Base-by-base conservation (phyloP, 2,329 filamentous ascomycete species). In the Ceratocystis smalleyi region DNA sequence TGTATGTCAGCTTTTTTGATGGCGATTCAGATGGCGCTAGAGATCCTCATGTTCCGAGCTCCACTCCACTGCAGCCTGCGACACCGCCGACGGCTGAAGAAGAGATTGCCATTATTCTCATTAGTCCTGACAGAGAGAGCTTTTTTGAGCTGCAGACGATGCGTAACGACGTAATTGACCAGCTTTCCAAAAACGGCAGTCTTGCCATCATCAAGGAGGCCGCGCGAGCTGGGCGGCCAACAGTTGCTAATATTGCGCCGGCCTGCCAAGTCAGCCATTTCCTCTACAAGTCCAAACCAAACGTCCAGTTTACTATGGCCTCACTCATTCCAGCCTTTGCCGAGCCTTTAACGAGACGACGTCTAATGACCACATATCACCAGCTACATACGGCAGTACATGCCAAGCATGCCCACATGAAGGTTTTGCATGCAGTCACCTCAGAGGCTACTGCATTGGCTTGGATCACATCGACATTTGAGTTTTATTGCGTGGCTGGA, bases 1-100 rank as follows among this genome's bases (percentile, higher is more conserved):
- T 99, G 91, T 99, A 97, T 71, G 94, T 99, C 72, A 96, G 89
- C 77, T 99, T 97, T 73, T 82, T 99, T 67, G 85, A 89, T 69
- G 78, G 83, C 45, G 77, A 2, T 64, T 79, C 54, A 74, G 62
- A 61, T 19, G 22, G 57, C 12, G 19, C 17, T 8, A 15, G 35
- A 30, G 60, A 43, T n/a, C 60, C 27, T 1, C n/a, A 12, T 57
- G 19, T 24, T 30, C 32, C 54, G 7, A 43, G 22, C 47, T 43
- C 59, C 35, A 10, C 27, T 12, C 3, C 22, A 55, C 27, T 8
- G 24, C 24, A 30, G n/a, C 30, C 62, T 3, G 47, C 60, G 24
- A 61, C 51, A 74, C 75, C 66, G 67, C 72, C 81, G 81, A 72
- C 86, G 69, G 77, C 87, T 59, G 82, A 87, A 61, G 85, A 90